Evolutionary conservation across 2,329 filamentous ascomycete species (phyloP).

Genomic region (Cladorrhinum sp.): DNA sequence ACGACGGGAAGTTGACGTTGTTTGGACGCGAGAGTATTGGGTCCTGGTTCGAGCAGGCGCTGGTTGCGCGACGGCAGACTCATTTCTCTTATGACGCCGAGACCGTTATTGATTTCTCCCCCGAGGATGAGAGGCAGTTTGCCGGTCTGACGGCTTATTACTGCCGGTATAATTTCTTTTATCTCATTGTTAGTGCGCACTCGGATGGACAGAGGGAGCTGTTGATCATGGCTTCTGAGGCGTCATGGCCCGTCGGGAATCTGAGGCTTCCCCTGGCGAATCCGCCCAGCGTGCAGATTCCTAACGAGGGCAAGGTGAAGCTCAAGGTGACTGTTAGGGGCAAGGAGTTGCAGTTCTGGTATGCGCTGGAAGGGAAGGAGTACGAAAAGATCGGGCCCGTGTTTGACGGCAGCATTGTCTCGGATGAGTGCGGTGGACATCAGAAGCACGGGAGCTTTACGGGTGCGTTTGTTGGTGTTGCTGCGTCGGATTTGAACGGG

Average conservation of each 20-base stretch:
- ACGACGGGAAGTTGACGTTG: conserved; percentile 43
- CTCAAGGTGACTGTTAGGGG: conserved; percentile 53
- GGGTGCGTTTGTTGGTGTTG: conserved; percentile 57
- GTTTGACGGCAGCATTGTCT: conserved; percentile 57
- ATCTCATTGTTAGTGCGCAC: conserved; percentile 57
- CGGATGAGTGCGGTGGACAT: conserved; percentile 62
- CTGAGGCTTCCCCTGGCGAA: conserved; percentile 42
- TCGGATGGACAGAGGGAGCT: conserved; percentile 56
- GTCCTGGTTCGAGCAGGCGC: conserved; percentile 58
- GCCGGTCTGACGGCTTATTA: conserved; percentile 62
- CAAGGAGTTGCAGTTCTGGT: conserved; percentile 53
- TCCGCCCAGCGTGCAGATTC: conserved; percentile 43
- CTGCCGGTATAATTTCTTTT: conserved; percentile 64
- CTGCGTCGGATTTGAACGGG: conserved; percentile 55
- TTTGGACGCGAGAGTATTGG: conserved; percentile 52
- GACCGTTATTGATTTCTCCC: conserved; percentile 52
- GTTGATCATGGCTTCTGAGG: conserved; percentile 55
- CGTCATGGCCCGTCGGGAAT: conserved; percentile 51
- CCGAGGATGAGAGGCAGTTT: conserved; percentile 58
- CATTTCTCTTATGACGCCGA: conserved; percentile 62
- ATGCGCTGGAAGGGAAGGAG: conserved; percentile 46
- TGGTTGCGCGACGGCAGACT: conserved; percentile 53
- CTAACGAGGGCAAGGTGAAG: conserved; percentile 52
- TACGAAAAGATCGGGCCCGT: conserved; percentile 52
- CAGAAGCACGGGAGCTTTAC: conserved; percentile 62